phyloP scores from a whole-genome alignment of 2,329 filamentous ascomycete genomes.

The Aspergillus nomiae region DNA sequence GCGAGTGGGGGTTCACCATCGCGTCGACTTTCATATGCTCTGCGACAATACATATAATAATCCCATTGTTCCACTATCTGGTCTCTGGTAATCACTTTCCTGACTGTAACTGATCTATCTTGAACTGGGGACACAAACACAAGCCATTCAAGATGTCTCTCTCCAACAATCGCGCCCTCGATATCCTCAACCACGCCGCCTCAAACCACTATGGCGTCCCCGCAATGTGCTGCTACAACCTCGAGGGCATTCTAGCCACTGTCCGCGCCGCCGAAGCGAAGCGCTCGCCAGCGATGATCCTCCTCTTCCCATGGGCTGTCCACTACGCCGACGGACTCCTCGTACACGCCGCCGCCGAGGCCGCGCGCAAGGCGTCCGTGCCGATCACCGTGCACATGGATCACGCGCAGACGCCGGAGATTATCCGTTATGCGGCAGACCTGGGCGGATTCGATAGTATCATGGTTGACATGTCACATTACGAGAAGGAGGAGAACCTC shows the following conservation, averaged over 20 bases:
- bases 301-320: conserved; percentile 74
- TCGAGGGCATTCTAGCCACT: conserved; percentile 70
- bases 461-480: conserved; percentile 77
- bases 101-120: not conserved
- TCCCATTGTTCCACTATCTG: not conserved
- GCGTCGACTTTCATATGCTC: not conserved
- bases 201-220: conserved; percentile 61
- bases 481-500: conserved; percentile 71
- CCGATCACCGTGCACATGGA: conserved; percentile 67
- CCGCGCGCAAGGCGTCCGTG: conserved; percentile 58
- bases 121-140: conserved; percentile 20
- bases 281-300: conserved; percentile 68
- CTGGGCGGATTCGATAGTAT: conserved; percentile 69
- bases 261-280: conserved; percentile 70
- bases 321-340: conserved; percentile 63
- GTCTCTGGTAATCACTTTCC: not conserved
- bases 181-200: conserved; percentile 60
- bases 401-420: conserved; percentile 65
- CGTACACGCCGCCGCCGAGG: conserved; percentile 58
- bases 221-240: conserved; percentile 67
- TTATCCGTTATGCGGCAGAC: conserved; percentile 62
- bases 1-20: not conserved
- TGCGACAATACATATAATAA: conserved; percentile 1
- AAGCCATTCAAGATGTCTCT: conserved; percentile 40
- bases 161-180: conserved; percentile 55